Conservation (phyloP, 345 rosid species). For the Eucalyptus leucophloia region DNA sequence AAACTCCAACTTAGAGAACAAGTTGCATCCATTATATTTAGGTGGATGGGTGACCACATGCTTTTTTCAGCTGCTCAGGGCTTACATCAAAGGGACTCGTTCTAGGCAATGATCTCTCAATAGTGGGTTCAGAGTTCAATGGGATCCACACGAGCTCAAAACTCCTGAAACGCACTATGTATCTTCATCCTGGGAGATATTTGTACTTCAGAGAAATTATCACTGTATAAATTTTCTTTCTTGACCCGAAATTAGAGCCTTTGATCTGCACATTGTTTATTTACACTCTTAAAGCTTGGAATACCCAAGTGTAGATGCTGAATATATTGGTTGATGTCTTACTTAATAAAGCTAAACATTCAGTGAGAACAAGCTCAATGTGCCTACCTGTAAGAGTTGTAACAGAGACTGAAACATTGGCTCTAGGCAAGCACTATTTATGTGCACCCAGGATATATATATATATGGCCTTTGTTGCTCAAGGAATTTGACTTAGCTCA, state of each 20-base stretch:
- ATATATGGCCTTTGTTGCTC: not conserved
- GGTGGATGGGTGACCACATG: not conserved
- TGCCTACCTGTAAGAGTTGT: not conserved
- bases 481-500: not conserved
- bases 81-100: not conserved
- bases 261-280: not conserved
- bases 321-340: not conserved
- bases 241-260: not conserved
- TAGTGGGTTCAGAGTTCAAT: not conserved
- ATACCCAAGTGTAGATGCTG: not conserved
- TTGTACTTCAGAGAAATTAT: not conserved
- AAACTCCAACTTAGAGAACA: not conserved
- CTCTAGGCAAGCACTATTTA: not conserved
- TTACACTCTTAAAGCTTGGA: not conserved
- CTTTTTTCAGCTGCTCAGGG: not conserved
- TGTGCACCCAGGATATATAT: not conserved
- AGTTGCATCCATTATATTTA: not conserved
- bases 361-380: not conserved
- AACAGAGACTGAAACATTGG: not conserved
- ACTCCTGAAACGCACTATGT: not conserved
- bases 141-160: not conserved
- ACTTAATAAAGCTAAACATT: not conserved
- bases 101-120: not conserved
- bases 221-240: not conserved
- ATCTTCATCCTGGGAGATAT: not conserved